A percentile compares a stretch with the other conserved stretches of the same genome.
phyloP scores from a whole-genome alignment of 2,329 filamentous ascomycete genomes.

The Talaromyces sp. region DNA sequence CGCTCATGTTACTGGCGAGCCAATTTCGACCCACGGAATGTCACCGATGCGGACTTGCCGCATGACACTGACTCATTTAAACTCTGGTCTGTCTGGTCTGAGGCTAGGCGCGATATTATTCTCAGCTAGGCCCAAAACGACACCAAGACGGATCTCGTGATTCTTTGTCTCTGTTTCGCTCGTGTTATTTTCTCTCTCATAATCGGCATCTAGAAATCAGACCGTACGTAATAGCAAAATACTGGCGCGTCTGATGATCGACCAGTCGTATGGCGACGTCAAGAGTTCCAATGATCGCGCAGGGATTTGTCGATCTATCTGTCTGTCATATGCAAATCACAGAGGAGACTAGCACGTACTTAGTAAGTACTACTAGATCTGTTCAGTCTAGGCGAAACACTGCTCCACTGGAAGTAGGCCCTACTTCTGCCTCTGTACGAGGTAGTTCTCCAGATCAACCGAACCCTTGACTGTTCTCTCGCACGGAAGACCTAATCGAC shows the following conservation, averaged over 20 bases:
- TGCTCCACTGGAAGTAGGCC: neutral
- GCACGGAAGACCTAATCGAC: neutral
- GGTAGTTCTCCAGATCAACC: neutral
- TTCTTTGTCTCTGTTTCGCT: neutral
- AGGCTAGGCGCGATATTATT: neutral
- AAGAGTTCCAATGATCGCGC: neutral
- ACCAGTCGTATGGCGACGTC: neutral
- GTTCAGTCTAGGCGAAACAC: neutral
- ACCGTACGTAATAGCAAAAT: neutral
- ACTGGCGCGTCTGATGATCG: conserved; percentile 2
- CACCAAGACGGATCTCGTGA: neutral
- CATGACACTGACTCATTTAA: neutral
- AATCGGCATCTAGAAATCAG: conserved; percentile 2
- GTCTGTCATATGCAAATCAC: neutral
- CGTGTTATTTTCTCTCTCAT: neutral
- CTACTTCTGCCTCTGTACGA: neutral
- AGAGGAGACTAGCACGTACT: neutral
- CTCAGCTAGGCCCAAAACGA: neutral
- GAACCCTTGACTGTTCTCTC: neutral
- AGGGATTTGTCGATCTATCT: neutral
- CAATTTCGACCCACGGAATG: neutral
- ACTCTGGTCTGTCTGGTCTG: neutral
- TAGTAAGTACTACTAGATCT: neutral
- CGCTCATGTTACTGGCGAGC: neutral
- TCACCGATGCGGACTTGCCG: neutral